phyloP scores from a whole-genome alignment of 495 filamentous ascomycete genomes.

The Entonaema liquescens region DNA sequence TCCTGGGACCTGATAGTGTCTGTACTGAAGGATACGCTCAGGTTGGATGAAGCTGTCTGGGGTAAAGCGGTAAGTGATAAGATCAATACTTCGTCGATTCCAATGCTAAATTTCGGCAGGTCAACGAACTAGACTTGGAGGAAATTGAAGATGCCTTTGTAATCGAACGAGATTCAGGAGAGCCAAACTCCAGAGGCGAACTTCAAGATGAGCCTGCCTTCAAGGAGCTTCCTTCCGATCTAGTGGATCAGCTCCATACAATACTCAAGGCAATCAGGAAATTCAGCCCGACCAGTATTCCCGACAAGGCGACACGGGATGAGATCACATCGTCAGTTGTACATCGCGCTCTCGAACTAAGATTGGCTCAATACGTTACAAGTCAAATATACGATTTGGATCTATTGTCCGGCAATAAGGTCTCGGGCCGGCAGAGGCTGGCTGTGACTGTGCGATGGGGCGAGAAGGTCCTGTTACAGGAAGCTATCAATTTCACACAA shows the following conservation, averaged over 20 bases:
- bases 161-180: conserved; percentile 53
- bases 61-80: conserved; percentile 56
- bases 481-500: conserved; percentile 52
- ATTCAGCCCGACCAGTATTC: conserved; percentile 47
- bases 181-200: conserved; percentile 49
- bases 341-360: conserved; percentile 52
- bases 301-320: conserved; percentile 52
- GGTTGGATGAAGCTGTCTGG: conserved; percentile 51
- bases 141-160: conserved; percentile 57
- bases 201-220: conserved; percentile 43
- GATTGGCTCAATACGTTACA: conserved; percentile 67
- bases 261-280: conserved; percentile 56
- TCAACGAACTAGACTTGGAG: conserved; percentile 44
- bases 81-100: not conserved
- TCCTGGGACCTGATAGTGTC: conserved; percentile 63
- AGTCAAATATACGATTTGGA: conserved; percentile 68
- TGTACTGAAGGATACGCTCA: conserved; percentile 52
- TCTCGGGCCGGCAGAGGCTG: conserved; percentile 63
- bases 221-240: conserved; percentile 49
- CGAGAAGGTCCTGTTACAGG: conserved; percentile 76
- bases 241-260: conserved; percentile 49
- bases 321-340: conserved; percentile 51
- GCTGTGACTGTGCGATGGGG: conserved; percentile 80
- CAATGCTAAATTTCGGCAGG: conserved; percentile 18
- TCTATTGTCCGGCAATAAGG: conserved; percentile 52